Percentiles rank a stretch among this genome's conserved stretches.
Conservation (phyloP, 176 grass and related monocot species). For the Rhipidocladum racemiflorum region DNA sequence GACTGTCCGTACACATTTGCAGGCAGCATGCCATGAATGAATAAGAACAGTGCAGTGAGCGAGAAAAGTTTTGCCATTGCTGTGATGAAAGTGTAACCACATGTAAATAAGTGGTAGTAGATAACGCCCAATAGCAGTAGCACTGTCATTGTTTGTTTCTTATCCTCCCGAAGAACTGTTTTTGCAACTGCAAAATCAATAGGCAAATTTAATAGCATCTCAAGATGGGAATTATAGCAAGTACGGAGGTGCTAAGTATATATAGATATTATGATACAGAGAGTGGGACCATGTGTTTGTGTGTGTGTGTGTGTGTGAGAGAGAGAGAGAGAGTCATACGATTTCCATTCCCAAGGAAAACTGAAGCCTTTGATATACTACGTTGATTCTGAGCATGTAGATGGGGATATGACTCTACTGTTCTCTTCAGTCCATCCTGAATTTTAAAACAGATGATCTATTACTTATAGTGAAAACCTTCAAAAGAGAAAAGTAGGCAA, state of each 20-base stretch:
- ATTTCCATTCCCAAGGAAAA: conserved; percentile 88
- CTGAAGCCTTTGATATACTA: conserved; percentile 72
- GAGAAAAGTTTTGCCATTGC: conserved; percentile 85
- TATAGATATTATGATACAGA: neutral
- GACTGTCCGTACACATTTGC: conserved; percentile 69
- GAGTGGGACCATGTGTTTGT: neutral
- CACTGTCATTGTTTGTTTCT: conserved; percentile 69
- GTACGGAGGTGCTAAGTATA: neutral
- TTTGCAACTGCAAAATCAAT: conserved; percentile 72
- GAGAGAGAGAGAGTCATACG: conserved; percentile 31
- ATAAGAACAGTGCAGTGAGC: conserved; percentile 70
- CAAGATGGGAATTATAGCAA: neutral
- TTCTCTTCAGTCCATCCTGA: conserved; percentile 87
- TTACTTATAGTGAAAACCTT: neutral
- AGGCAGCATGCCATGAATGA: conserved; percentile 85
- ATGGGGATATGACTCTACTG: conserved; percentile 76
- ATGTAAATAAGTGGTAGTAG: conserved; percentile 93
- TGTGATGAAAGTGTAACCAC: conserved; percentile 85
- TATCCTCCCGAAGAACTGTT: conserved; percentile 92
- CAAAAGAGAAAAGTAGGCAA: neutral
- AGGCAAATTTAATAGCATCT: conserved; percentile 6
- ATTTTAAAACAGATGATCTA: conserved; percentile 32
- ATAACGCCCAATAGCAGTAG: conserved; percentile 62
- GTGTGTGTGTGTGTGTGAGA: neutral
- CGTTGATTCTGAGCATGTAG: conserved; percentile 68